Evolutionary conservation across 768 basidiomycete genomes (phyloP).

Genomic region (Boletus sensibilis): DNA sequence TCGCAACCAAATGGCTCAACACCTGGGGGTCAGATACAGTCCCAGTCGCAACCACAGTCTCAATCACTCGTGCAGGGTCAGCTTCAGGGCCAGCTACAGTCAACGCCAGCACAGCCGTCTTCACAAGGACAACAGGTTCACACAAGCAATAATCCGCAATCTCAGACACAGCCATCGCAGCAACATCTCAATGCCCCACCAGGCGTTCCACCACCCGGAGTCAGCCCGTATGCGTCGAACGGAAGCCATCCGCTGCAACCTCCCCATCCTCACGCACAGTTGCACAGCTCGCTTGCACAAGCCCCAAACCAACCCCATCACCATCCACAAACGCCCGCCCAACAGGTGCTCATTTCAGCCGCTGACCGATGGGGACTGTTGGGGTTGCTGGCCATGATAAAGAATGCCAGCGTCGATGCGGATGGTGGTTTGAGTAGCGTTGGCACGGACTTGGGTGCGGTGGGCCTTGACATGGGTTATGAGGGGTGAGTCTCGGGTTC

Average conservation of each 20-base stretch:
- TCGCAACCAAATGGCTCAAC: conserved; percentile 31
- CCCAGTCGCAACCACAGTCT: conserved; percentile 25
- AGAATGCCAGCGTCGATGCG: conserved; percentile 69
- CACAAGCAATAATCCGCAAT: conserved; percentile 34
- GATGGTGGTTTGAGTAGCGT: conserved; percentile 81
- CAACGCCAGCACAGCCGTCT: conserved; percentile 24
- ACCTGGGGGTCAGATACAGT: conserved; percentile 21
- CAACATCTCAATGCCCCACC: conserved; percentile 56
- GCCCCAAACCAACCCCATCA: conserved; percentile 38
- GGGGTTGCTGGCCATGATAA: conserved; percentile 83
- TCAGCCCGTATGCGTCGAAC: conserved; percentile 36
- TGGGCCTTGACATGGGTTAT: conserved; percentile 87
- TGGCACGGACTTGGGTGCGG: conserved; percentile 87
- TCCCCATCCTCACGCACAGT: conserved; percentile 37
- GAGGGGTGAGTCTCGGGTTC: conserved; percentile 61
- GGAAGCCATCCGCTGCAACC: conserved; percentile 37
- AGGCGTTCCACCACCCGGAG: conserved; percentile 42
- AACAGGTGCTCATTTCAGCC: conserved; percentile 88
- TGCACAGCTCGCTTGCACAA: conserved; percentile 29
- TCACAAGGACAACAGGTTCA: conserved; percentile 31
- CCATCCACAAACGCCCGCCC: conserved; percentile 84
- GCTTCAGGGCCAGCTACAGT: conserved; percentile 17
- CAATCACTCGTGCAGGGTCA: conserved; percentile 28
- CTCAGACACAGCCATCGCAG: conserved; percentile 36
- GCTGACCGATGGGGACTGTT: conserved; percentile 95